Percentiles rank a stretch among this genome's conserved stretches.
Conservation (phyloP, 352 stramenopile genomes). For the Globisporangium paddicum region DNA sequence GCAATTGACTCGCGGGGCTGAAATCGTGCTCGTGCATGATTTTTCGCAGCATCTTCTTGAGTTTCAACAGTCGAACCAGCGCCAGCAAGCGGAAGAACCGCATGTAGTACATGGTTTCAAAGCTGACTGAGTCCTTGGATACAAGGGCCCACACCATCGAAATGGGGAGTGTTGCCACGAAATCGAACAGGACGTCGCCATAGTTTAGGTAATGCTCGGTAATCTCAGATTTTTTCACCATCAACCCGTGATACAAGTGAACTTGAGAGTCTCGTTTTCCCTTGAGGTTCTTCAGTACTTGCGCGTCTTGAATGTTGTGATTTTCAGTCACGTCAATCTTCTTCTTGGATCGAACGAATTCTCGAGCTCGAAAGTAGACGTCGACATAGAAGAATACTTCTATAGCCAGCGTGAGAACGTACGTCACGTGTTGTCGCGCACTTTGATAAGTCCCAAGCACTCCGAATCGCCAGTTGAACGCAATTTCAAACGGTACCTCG, state of each 20-base stretch:
- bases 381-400: conserved; percentile 23
- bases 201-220: conserved; percentile 13
- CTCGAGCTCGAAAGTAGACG: conserved; percentile 14
- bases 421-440: background rate
- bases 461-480: conserved; percentile 13
- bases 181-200: conserved; percentile 12
- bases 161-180: conserved; percentile 13
- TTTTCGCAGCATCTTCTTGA: conserved; percentile 22
- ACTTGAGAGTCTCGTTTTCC: background rate
- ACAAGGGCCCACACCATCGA: conserved; percentile 17
- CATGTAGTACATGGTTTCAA: conserved; percentile 16
- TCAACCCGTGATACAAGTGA: background rate
- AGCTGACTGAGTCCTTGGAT: conserved; percentile 16
- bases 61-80: conserved; percentile 10
- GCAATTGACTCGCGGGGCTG: conserved; percentile 20
- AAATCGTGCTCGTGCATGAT: conserved; percentile 24
- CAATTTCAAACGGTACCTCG: conserved; percentile 17
- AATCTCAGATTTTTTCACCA: conserved; percentile 1
- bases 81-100: conserved; percentile 17
- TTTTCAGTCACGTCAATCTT: background rate
- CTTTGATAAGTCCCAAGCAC: background rate
- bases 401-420: conserved; percentile 4
- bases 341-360: conserved; percentile 12
- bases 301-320: background rate
- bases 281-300: background rate